Evolutionary conservation across 2,329 filamentous ascomycete species (phyloP), one percentile per base, ranked within the genome.

Genomic region (Didymella keratinophila): DNA sequence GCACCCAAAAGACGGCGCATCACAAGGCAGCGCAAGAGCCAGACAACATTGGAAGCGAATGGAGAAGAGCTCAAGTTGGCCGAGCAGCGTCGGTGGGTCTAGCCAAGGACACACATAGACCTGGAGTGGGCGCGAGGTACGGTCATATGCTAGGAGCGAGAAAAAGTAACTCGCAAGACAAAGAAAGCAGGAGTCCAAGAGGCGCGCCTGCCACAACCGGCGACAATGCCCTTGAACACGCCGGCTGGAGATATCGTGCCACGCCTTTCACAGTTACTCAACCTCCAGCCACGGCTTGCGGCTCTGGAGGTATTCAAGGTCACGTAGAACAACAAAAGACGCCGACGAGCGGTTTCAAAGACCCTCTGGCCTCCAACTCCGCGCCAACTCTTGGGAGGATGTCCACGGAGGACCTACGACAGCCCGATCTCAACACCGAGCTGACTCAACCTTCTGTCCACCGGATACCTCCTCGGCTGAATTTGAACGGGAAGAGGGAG

Each of bases 91-190:
- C 39, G 11, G 18, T 14, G 4, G 30, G 9, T 18, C 23, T 39
- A 9, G 9, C 21, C 11, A 51, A 34, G 20, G 23, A 27, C 0
- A 6, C 36, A 23, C 23, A 34, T 2, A 56, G 25, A 16, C 47
- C 47, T n/a, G 47, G 44, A 21, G 34, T 46, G 12, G 53, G 53
- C 14, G 32, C 53, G 7, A 23, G 47, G 6, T 51, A 41, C 25
- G 32, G 41, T 0, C 46, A 51, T 51, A 51, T 41, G 0, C 25
- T 56, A 20, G 32, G 23, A 5, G 16, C 41, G 7, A 32, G 27
- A 20, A 51, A 32, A 21, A 16, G n/a, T 16, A 20, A 12, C 25
- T 16, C 7, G n/a, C 11, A 25, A 20, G 25, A 27, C 18, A 45
- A 11, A 32, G 39, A 8, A 10, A 14, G 8, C 8, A 4, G 32